These are phyloP conservation scores for Pseudocercospora cruenta DNA, from an alignment of 2,329 filamentous ascomycete genomes.

Conservation along the genomic window DNA sequence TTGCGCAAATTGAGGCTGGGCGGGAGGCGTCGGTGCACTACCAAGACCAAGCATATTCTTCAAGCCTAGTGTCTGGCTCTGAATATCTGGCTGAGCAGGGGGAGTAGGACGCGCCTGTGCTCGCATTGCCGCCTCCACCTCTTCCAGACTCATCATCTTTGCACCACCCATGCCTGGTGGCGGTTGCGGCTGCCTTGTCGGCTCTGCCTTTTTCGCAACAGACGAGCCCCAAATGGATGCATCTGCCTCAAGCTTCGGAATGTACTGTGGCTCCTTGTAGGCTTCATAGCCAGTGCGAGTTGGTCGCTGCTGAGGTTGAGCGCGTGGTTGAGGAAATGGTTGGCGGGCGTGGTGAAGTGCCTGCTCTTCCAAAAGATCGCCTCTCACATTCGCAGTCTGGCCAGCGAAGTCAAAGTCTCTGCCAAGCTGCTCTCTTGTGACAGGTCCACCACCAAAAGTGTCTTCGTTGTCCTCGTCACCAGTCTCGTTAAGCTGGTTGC, in stretches of 20 bases:
- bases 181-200: slow-evolving; percentile 20
- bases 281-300: slow-evolving; percentile 86
- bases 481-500: slow-evolving; percentile 85
- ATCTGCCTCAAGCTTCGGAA: slow-evolving; percentile 89
- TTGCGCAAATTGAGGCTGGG: slow-evolving; percentile 39
- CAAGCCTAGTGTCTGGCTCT: slow-evolving; percentile 39
- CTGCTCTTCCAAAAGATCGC: slow-evolving; percentile 89
- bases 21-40: slow-evolving; percentile 24
- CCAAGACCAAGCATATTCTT: slow-evolving; percentile 40
- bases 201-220: slow-evolving; percentile 54
- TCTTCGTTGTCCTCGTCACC: slow-evolving; percentile 97
- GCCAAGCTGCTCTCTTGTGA: slow-evolving; percentile 63
- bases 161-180: slow-evolving; percentile 48
- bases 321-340: slow-evolving; percentile 57
- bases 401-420: slow-evolving; percentile 98
- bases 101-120: slow-evolving; percentile 59
- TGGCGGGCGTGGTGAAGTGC: slow-evolving; percentile 78
- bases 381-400: slow-evolving; percentile 82
- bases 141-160: slow-evolving; percentile 94
- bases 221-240: slow-evolving; percentile 88
- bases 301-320: slow-evolving; percentile 55
- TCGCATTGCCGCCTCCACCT: slow-evolving; percentile 93
- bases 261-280: slow-evolving; percentile 80
- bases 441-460: slow-evolving; percentile 69
- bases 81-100: slow-evolving; percentile 25